These are phyloP conservation scores for Puccinia novopanici DNA, from an alignment of 1,284 basidiomycete genomes.

Conservation along the genomic window DNA sequence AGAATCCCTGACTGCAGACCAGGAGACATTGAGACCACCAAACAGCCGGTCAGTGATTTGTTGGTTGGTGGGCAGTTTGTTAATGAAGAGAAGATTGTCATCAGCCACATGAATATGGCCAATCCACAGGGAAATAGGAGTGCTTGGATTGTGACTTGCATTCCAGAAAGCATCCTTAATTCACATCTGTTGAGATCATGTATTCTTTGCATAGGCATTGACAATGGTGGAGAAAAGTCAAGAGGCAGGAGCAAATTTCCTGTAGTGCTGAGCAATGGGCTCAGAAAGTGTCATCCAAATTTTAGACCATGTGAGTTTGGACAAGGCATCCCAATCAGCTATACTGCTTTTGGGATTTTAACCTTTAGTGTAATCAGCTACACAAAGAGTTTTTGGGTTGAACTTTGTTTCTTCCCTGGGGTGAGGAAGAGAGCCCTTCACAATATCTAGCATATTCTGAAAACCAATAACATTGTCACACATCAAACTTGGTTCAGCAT, in stretches of 20 bases:
- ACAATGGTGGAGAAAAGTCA: constrained; percentile 8
- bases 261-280: not conserved
- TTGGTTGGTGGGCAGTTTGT: not conserved
- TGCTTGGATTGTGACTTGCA: not conserved
- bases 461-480: no score
- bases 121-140: not conserved
- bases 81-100: not conserved
- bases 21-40: no score
- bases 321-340: no score
- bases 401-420: no score
- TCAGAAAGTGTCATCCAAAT: not conserved
- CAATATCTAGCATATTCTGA: no score
- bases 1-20: constrained; percentile 5
- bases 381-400: no score
- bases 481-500: no score
- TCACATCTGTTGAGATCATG: not conserved
- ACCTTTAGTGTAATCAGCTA: no score
- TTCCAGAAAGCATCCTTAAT: no score
- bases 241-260: no score
- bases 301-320: not conserved
- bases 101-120: not conserved
- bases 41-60: no score
- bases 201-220: constrained; percentile 15
- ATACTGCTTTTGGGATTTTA: not conserved
- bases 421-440: no score